A percentile compares a stretch with the other conserved stretches of the same genome.
Conservation (phyloP, 129 eudicot genomes). For the Flaveria brownii region DNA sequence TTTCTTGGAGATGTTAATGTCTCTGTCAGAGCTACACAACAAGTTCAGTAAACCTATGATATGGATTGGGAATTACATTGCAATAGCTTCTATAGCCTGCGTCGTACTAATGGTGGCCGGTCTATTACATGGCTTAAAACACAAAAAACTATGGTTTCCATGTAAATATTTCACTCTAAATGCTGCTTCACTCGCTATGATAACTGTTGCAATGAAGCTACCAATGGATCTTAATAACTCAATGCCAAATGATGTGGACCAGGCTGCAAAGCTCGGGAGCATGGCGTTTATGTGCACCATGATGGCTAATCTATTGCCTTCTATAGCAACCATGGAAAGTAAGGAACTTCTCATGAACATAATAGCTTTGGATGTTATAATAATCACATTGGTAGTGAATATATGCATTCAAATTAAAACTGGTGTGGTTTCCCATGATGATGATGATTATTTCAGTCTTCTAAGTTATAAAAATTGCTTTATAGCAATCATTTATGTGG, state of each 20-base stretch:
- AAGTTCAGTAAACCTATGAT: conserved; percentile 2
- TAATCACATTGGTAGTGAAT: conserved; percentile 19
- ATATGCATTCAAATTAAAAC: conserved; percentile 22
- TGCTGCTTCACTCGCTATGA: conserved; percentile 19
- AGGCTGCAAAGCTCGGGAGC: conserved; percentile 22
- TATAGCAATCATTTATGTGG: conserved; percentile 6
- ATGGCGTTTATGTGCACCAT: conserved; percentile 25
- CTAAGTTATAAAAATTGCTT: not conserved
- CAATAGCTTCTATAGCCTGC: conserved; percentile 17
- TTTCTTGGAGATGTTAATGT: not conserved
- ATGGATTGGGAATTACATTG: conserved; percentile 22
- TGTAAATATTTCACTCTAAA: conserved; percentile 16
- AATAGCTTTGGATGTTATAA: conserved; percentile 14
- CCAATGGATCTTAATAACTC: conserved; percentile 18
- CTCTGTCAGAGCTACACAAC: not conserved
- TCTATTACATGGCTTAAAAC: conserved; percentile 8
- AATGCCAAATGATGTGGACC: not conserved
- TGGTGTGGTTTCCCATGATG: not conserved
- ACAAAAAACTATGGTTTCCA: not conserved
- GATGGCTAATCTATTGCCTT: conserved; percentile 26
- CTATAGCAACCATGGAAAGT: conserved; percentile 8
- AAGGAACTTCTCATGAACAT: conserved; percentile 19
- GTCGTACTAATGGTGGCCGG: conserved; percentile 15
- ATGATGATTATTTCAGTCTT: not conserved
- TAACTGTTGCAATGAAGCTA: conserved; percentile 23